A percentile compares a stretch with the other conserved stretches of the same genome.
Evolutionary conservation across 176 grass and related monocot genomes (phyloP).

Genomic region (Oryza australiensis): DNA sequence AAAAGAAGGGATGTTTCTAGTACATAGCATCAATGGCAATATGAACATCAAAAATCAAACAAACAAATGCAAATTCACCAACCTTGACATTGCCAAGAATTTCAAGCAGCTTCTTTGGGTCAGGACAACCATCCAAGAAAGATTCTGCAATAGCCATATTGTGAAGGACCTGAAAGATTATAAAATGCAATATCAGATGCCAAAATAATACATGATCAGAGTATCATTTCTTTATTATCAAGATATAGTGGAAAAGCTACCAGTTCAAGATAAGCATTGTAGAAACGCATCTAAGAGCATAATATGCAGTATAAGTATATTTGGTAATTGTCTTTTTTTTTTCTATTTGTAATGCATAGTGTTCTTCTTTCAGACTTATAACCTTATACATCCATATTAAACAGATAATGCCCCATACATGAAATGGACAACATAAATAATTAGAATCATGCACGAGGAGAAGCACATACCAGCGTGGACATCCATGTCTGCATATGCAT

Average conservation of each 20-base stretch:
- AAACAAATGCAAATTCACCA: conserved; percentile 32
- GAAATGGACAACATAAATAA: not conserved
- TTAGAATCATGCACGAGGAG: not conserved
- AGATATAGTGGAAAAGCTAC: conserved; percentile 23
- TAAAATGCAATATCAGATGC: conserved; percentile 27
- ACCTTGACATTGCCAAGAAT: conserved; percentile 83
- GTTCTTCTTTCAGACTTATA: not conserved
- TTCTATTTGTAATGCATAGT: not conserved
- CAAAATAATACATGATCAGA: not conserved
- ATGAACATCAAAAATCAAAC: not conserved
- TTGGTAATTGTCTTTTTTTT: not conserved
- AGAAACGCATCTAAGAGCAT: not conserved
- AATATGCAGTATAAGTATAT: not conserved
- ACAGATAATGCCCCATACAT: not conserved
- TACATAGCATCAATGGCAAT: not conserved
- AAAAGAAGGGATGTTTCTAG: not conserved
- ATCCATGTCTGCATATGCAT: not conserved
- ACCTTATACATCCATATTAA: not conserved
- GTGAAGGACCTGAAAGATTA: conserved; percentile 74
- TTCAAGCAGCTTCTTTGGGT: conserved; percentile 76
- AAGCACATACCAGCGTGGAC: not conserved
- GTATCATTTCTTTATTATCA: conserved; percentile 30
- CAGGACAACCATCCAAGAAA: conserved; percentile 65
- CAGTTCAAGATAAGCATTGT: not conserved
- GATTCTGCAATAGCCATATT: conserved; percentile 88